Evolutionary conservation across 208 protist genomes (phyloP), one percentile per base, ranked within the genome.

Genomic region (Phytomonas francai): DNA sequence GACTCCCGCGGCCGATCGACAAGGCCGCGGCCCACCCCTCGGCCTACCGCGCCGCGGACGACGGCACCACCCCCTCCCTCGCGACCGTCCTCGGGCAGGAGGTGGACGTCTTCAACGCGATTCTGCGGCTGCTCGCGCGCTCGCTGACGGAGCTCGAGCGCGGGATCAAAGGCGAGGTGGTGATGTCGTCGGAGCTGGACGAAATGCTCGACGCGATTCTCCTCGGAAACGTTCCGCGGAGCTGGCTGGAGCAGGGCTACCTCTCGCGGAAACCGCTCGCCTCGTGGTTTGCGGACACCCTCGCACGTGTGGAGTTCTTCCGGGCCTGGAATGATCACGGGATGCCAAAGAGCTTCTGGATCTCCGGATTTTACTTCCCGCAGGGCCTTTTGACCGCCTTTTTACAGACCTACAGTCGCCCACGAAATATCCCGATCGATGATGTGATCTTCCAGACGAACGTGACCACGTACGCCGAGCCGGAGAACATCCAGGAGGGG

Each of bases 291-390:
- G 80, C 91, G 58, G 97, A 99, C 79, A 95, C 98, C 27, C 71
- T 96, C 71, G 66, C 66, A 58, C 88, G 97, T 60, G 81, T 98
- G 8, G 81, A 89, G 49, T 99, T 99, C 74, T 95, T 99, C 70
- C 73, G 88, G 0, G 85, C 87, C 51, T 99, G 97, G 97, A 94
- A 97, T 69, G 82, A 97, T 65, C 71, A 97, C 36, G 97, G 96
- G 8, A 63, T 82, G 31, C 97, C 97, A 33, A 73, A 73, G 27
- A 90, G 86, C 58, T 99, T 94, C 80, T 98, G 96, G 96, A 91
- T 99, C 58, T 97, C 96, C 16, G 97, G 97, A 29, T 99, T 99
- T 79, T 99, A 98, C 91, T 99, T 99, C 81, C 97, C 98, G 8
- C 98, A 97, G 66, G 94, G 94, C 32, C 97, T 97, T 70, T 81